Evolutionary conservation across 192 early-diverging fungal genomes (phyloP).

Genomic region (Physocladia obscura): DNA sequence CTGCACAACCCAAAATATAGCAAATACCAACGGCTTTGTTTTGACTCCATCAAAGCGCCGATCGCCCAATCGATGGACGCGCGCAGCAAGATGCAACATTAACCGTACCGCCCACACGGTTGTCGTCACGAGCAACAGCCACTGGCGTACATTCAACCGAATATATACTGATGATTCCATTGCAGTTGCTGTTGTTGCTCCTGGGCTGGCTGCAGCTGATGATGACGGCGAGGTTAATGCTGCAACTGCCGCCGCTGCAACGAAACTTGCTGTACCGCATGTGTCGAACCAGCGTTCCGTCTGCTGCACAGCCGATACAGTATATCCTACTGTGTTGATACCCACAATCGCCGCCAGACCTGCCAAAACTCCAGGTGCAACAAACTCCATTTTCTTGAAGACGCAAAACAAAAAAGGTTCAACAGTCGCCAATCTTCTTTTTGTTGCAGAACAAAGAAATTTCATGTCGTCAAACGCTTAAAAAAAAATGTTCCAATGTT

Average conservation of each 20-base stretch:
- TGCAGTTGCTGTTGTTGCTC: too few species aligned
- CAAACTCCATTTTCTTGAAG: too few species aligned
- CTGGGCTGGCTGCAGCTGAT: neutral
- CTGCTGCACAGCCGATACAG: constrained; percentile 6
- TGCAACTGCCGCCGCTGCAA: constrained; percentile 10
- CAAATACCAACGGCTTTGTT: constrained; percentile 24
- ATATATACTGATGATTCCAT: too few species aligned
- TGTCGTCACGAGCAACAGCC: constrained; percentile 19
- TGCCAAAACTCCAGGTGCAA: too few species aligned
- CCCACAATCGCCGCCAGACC: neutral
- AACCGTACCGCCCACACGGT: constrained; percentile 33
- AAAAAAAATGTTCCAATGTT: too few species aligned
- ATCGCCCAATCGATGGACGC: constrained; percentile 33
- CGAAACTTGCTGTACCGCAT: constrained; percentile 22
- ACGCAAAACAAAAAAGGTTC: too few species aligned
- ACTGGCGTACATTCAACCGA: constrained; percentile 23
- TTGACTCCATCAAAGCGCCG: constrained; percentile 41
- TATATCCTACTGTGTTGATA: constrained; percentile 25
- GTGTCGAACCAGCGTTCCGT: constrained; percentile 36
- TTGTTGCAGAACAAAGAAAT: too few species aligned
- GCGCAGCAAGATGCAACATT: constrained; percentile 5
- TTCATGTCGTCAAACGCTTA: too few species aligned
- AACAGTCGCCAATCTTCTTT: too few species aligned
- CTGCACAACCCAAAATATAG: neutral
- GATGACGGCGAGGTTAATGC: neutral